Evolutionary conservation across 1,139 yeast species (phyloP), one percentile per base, ranked within the genome.

Genomic region (Yamadazyma atmosphaerica): DNA sequence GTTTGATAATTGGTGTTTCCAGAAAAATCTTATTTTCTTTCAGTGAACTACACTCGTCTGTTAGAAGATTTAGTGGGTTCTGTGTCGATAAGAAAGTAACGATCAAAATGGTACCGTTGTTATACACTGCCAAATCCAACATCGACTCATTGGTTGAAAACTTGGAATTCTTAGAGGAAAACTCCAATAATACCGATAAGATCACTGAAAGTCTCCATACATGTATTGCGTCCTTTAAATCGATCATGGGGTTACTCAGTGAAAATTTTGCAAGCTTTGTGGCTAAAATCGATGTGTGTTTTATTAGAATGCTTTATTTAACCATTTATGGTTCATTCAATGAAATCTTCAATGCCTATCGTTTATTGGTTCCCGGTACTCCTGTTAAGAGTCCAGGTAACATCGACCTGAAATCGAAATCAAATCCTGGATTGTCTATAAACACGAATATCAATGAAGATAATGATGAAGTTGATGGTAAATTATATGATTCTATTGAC

Each of bases 331-430:
- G 94, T 12, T 77, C 94, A 2, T 78, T 87, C 45, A 76, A 80
- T 42, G 98, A 90, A 58, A 63, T 89, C 34, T 73, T 75, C 47
- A 86, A 87, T 55, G 85, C 95, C 0, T 85, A 86, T 72, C 70
- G 69, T 45, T 63, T 79, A 1, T 54, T 84, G 21, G 61, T 69
- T 0, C 79, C 82, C 4, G 41, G 37, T 18, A 25, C 52, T 8
- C 45, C 47, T 25, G 11, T 22, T 30, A 36, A 32, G 15, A 28
- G 31, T 16, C 31, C 19, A 15, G 19, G 19, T 4, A 30, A 19
- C 13, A 30, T 30, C 15, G 13, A 17, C 6, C 37, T 39, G 4
- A 45, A 45, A 8, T 46, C 54, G 13, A 44, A 47, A 27, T 38
- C 41, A 15, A 32, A 44, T 3, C 21, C 12, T 4, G 50, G 51